Conservation (phyloP, 768 basidiomycete species). For the Hygrophoropsis aurantiaca region DNA sequence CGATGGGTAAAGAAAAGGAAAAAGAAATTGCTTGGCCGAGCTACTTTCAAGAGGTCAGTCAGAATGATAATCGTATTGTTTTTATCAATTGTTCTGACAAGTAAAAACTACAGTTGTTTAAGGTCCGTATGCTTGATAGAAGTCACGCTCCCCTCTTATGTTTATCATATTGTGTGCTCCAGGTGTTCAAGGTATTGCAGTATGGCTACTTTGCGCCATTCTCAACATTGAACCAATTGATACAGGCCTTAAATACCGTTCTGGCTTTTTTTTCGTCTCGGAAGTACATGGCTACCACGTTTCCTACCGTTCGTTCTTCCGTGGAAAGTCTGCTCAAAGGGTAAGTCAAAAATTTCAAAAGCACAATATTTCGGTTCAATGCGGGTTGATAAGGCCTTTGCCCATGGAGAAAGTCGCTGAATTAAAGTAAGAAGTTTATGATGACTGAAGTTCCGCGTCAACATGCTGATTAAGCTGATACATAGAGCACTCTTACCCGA, state of each 20-base stretch:
- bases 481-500: slow-evolving; percentile 78
- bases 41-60: slow-evolving; percentile 54
- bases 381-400: slow-evolving; percentile 54
- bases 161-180: slow-evolving; percentile 2
- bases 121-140: slow-evolving; percentile 39
- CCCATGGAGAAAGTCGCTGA: slow-evolving; percentile 79
- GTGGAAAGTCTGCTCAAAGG: slow-evolving; percentile 78
- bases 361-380: neutral
- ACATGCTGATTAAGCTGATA: neutral
- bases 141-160: neutral
- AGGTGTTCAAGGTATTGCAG: slow-evolving; percentile 50
- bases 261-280: slow-evolving; percentile 83
- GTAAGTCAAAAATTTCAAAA: slow-evolving; percentile 38
- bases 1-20: slow-evolving; percentile 20
- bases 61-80: neutral
- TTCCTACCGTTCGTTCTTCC: slow-evolving; percentile 70
- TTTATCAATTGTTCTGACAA: neutral
- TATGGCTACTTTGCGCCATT: neutral
- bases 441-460: too few species aligned
- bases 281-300: slow-evolving; percentile 79
- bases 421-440: slow-evolving; percentile 57
- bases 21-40: slow-evolving; percentile 50
- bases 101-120: slow-evolving; percentile 47
- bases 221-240: neutral
- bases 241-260: slow-evolving; percentile 83